Base-by-base conservation (phyloP, 108 stramenopile species). In the Skeletonema marinoi region DNA sequence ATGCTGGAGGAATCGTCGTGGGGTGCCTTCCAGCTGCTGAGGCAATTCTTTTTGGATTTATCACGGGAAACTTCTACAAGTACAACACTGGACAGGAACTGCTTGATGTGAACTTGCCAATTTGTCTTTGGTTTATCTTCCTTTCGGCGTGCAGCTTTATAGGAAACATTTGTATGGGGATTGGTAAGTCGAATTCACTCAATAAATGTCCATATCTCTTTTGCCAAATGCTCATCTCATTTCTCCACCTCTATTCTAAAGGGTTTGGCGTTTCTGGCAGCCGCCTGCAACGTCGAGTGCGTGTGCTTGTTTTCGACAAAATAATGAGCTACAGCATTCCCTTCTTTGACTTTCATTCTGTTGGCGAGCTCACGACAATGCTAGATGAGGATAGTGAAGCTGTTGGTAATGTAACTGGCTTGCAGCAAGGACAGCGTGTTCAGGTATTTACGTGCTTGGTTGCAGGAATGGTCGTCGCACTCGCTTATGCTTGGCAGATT, bases 331-430 rank as follows among this genome's bases (percentile, higher is more conserved):
- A 70, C 19, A 33, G 60, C 16, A 81, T 81, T 60, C 68, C 69
- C 32, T 80, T 60, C 60, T 80, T 80, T 62, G 78, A 78, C 54
- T 69, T 60, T 62, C 74, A 80, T 29, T 51, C 44, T 46, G 67
- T 54, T 41, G 79, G 79, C 50, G 80, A 81, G 70, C 75, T 81
- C 6, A 81, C 80, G 10, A 70, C 71, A 16, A 48, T 59, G n/a
- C 61, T 81, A 1, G 80, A 75, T 32, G 80, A 70, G 33, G 80
- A 81, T 51, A 38, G 36, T 6, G 74, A 81, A 32, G 31, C 68
- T 17, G 75, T 75, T 21, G 39, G 54, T 14, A 81, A 81, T 51
- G 68, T 76, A 2, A 76, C 74, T 63, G 80, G 80, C 17, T 38
- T 75, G 17, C 38, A 44, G 42, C 74, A 76, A 65, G 80, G 80